phyloP scores from a whole-genome alignment of 768 basidiomycete genomes.

The Russula foetens region DNA sequence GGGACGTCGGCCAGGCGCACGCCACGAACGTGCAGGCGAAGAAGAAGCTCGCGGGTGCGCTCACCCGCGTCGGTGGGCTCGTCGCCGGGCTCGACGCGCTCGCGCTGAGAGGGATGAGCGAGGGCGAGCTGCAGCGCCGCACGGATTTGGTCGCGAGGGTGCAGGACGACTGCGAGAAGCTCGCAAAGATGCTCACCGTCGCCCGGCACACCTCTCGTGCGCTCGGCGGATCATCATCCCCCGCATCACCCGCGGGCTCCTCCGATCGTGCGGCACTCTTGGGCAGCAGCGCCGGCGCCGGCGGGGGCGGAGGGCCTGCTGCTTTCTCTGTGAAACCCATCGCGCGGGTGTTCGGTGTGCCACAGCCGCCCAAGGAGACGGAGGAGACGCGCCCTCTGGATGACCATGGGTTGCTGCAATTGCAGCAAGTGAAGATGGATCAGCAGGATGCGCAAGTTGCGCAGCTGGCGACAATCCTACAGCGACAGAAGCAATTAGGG shows the following conservation, averaged over 20 bases:
- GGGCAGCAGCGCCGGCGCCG: too few species aligned
- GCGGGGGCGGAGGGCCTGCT: not conserved
- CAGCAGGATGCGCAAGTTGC: slow-evolving; percentile 80
- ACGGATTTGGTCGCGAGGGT: slow-evolving; percentile 84
- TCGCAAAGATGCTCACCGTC: slow-evolving; percentile 78
- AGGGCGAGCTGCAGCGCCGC: slow-evolving; percentile 87
- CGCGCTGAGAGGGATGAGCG: slow-evolving; percentile 64
- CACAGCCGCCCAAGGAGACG: slow-evolving; percentile 61
- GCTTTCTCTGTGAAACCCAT: slow-evolving; percentile 32
- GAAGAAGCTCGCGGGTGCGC: slow-evolving; percentile 67
- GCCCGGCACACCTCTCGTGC: slow-evolving; percentile 46
- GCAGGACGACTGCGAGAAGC: slow-evolving; percentile 86
- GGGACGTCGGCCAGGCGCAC: slow-evolving; percentile 68
- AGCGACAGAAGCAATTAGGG: slow-evolving; percentile 80
- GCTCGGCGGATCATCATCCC: slow-evolving; percentile 26
- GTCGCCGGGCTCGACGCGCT: slow-evolving; percentile 61
- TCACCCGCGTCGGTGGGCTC: slow-evolving; percentile 66
- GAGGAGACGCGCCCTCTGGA: slow-evolving; percentile 83
- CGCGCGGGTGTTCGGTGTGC: slow-evolving; percentile 73
- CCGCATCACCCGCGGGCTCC: slow-evolving; percentile 40
- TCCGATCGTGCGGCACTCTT: slow-evolving; percentile 62
- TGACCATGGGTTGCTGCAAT: slow-evolving; percentile 64
- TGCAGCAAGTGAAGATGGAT: slow-evolving; percentile 75
- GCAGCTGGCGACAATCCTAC: slow-evolving; percentile 71
- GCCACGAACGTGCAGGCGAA: slow-evolving; percentile 79